Conservation (phyloP, 805 yeast species). For the Ogataea pini region DNA sequence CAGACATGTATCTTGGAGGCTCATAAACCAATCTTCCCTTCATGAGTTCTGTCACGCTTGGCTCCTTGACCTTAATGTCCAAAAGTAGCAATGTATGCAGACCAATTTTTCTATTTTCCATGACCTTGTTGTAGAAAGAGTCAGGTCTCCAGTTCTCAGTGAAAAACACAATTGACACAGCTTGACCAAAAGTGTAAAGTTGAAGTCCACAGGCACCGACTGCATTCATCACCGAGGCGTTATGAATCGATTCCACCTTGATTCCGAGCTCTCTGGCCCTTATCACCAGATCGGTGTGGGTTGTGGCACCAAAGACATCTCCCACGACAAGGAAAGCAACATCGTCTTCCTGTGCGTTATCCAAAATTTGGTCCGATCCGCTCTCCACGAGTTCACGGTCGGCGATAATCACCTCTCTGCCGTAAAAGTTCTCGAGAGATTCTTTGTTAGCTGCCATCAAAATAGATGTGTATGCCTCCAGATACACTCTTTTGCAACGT, state of each 20-base stretch:
- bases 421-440: constrained; percentile 80
- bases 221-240: constrained; percentile 97
- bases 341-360: constrained; percentile 75
- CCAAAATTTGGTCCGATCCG: constrained; percentile 81
- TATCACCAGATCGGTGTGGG: constrained; percentile 91
- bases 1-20: constrained; percentile 96
- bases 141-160: constrained; percentile 97
- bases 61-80: constrained; percentile 96
- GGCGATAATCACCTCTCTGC: constrained; percentile 80
- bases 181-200: constrained; percentile 92
- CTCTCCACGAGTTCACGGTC: constrained; percentile 94
- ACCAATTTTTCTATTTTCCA: constrained; percentile 89
- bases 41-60: constrained; percentile 90
- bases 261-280: constrained; percentile 87
- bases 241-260: constrained; percentile 80
- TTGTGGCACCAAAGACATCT: constrained; percentile 97
- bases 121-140: constrained; percentile 83
- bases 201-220: constrained; percentile 98
- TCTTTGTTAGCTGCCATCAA: constrained; percentile 86
- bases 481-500: constrained; percentile 83
- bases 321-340: constrained; percentile 96
- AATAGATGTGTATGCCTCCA: constrained; percentile 94
- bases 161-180: constrained; percentile 94
- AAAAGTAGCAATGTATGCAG: constrained; percentile 84
- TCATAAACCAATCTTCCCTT: constrained; percentile 90